Conservation (phyloP, 208 protist species). For the Jaenimonas drosophilae region DNA sequence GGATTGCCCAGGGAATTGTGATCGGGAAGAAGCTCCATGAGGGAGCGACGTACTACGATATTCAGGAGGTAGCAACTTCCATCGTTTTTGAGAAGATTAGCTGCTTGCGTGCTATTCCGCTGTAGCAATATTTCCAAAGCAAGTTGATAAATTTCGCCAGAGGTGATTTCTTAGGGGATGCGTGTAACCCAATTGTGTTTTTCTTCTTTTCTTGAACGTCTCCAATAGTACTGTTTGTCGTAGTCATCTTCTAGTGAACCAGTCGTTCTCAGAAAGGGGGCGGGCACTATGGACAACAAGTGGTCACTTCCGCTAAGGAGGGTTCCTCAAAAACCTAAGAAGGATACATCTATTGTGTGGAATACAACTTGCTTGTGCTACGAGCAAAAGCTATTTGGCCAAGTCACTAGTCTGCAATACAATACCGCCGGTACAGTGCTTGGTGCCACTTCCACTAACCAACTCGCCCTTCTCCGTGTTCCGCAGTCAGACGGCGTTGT, state of each 20-base stretch:
- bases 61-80: slow-evolving; percentile 18
- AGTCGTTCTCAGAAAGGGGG: not conserved
- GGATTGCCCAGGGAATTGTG: slow-evolving; percentile 25
- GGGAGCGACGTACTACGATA: slow-evolving; percentile 25
- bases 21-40: slow-evolving; percentile 14
- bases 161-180: not conserved
- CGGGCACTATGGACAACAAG: slow-evolving; percentile 16
- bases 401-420: slow-evolving; percentile 56
- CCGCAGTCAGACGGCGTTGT: slow-evolving; percentile 65
- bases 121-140: slow-evolving; percentile 12
- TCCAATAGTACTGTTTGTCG: slow-evolving; percentile 3
- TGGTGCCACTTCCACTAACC: slow-evolving; percentile 66
- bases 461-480: slow-evolving; percentile 68
- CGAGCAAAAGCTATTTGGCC: slow-evolving; percentile 80
- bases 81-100: slow-evolving; percentile 18
- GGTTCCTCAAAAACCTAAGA: slow-evolving; percentile 32
- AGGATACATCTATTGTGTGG: slow-evolving; percentile 57
- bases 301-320: slow-evolving; percentile 65
- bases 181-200: slow-evolving; percentile 3
- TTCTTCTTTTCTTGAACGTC: slow-evolving; percentile 5
- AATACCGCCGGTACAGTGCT: slow-evolving; percentile 46
- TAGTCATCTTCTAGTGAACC: not conserved
- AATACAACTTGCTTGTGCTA: slow-evolving; percentile 72
- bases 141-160: not conserved
- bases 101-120: slow-evolving; percentile 33